phyloP scores from a whole-genome alignment of 768 basidiomycete species.

The Serendipita vermifera region DNA sequence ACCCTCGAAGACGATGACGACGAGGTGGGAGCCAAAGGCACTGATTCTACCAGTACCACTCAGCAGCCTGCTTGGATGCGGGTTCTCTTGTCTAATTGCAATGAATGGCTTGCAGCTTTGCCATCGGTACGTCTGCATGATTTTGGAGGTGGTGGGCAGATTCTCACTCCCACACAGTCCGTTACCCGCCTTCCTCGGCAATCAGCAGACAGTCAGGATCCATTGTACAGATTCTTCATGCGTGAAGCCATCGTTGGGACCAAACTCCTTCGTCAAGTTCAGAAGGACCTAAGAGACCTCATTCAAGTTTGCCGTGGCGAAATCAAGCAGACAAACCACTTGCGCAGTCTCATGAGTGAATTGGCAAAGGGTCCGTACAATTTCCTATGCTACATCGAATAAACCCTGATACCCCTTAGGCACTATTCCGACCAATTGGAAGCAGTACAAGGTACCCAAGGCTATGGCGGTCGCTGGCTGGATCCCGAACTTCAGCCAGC shows the following conservation, averaged over 20 bases:
- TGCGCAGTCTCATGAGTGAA: constrained; percentile 80
- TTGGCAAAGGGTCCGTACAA: constrained; percentile 77
- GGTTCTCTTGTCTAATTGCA: constrained; percentile 61
- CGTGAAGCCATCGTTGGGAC: constrained; percentile 75
- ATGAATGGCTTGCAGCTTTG: constrained; percentile 67
- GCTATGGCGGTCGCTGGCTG: constrained; percentile 60
- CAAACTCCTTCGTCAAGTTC: constrained; percentile 65
- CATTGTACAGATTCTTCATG: constrained; percentile 76
- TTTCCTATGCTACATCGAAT: neutral
- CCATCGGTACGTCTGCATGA: constrained; percentile 44
- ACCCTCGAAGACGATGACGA: constrained; percentile 80
- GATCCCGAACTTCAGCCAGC: constrained; percentile 68
- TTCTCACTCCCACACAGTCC: constrained; percentile 29
- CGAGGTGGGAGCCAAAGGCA: constrained; percentile 44
- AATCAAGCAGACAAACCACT: constrained; percentile 90
- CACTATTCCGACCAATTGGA: constrained; percentile 80
- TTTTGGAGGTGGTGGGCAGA: constrained; percentile 11
- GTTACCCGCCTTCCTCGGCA: constrained; percentile 54
- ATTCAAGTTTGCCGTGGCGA: constrained; percentile 74
- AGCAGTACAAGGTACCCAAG: constrained; percentile 75
- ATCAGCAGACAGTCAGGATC: constrained; percentile 60
- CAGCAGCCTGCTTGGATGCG: constrained; percentile 96
- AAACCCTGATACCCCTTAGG: constrained; percentile 35
- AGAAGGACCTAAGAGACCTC: constrained; percentile 68
- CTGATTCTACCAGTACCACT: constrained; percentile 28